Base-by-base conservation (phyloP, 306 rosid genomes). In the Fragaria nilgerrensis region DNA sequence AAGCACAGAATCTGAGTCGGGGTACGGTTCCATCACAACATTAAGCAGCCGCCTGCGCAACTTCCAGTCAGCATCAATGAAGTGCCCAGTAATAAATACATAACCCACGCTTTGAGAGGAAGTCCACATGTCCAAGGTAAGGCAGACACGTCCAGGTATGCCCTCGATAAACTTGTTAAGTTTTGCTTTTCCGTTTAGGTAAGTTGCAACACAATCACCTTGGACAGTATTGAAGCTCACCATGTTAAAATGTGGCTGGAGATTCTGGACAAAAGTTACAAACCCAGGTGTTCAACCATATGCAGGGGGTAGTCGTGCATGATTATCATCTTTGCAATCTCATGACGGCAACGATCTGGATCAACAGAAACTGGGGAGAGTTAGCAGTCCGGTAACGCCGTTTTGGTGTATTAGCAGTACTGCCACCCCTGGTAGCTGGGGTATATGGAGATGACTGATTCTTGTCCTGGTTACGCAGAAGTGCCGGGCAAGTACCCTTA, bases 271-370 rank as follows among this genome's bases (percentile, higher is more conserved):
- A 80, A 95, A 95, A 65, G 96, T 84, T 78, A 92, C 82, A 88
- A 95, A 92, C 65, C 99, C 97, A 1, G 91, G 91, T 95, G 97
- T 79, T 95, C 99, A 68, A 95, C 97, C 91, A 95, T 92, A 86
- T 95, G 99, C 74, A 95, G 90, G 25, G 97, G 99, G 84, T 92
- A 95, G 75, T 92, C 97, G 15, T 95, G 99, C 97, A 90, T 95
- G 72, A 95, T 92, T 55, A 95, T 93, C 99, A 95, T 95, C 82
- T 90, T 91, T 76, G 97, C 92, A 87, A 95, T 90, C 82, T 95
- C 97, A 78, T 87, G 92, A 76, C 97, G 97, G 81, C 95, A 88
- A 9, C 90, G 92, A 70, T 92, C 97, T 59, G 92, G 91, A 85
- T 92, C 91, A 86, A 88, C 61, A 82, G 62, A 25, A 88, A 68